Base-by-base conservation (phyloP, 2,329 filamentous ascomycete species). In the Metarhizium album region DNA sequence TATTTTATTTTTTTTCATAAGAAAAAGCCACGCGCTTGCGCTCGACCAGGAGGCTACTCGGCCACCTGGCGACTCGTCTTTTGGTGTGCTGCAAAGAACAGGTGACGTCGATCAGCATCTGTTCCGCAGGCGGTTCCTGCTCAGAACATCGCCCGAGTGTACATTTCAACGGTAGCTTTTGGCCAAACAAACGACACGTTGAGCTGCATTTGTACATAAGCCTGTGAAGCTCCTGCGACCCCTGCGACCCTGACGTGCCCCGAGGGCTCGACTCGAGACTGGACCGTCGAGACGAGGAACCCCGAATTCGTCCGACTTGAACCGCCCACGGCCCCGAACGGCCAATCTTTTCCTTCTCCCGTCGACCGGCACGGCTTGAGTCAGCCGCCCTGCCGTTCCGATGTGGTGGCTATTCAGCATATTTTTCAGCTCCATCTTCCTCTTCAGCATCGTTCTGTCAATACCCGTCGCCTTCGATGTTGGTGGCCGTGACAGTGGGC, bases 391-490 rank as follows among this genome's bases (percentile, higher is more conserved):
- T 58, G 58, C 61, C 64, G 67, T 62, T 60, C 65, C 73, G 70
- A 95, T 95, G 87, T 90, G 85, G 76, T 79, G 76, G 85, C 76
- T 91, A 69, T 82, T 90, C 69, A 84, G 85, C 66, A 78, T 85
- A 67, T 66, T 90, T 60, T 88, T 88, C 64, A 88, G 88, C 71
- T 76, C 84, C 65, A 71, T 88, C 70, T 97, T 96, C 72, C 83
- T 97, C 61, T 79, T 90, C 70, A 87, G 87, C 71, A 90, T 96
- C 68, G 83, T 97, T 64, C 86, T 97, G 65, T 95, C 90, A 55
- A 93, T 98, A 66, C 93, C 93, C 55, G 84, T 98, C 65, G 88
- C 91, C 62, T 97, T 97, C 74, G 93, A 98, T 80, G 91, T 97
- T 63, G 93, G 93, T 66, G 93, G 93, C 55, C 84, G 89, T 62